Evolutionary conservation across 2,329 filamentous ascomycete species (phyloP), one percentile per base, ranked within the genome.

Genomic region (Microascus cirrosus): DNA sequence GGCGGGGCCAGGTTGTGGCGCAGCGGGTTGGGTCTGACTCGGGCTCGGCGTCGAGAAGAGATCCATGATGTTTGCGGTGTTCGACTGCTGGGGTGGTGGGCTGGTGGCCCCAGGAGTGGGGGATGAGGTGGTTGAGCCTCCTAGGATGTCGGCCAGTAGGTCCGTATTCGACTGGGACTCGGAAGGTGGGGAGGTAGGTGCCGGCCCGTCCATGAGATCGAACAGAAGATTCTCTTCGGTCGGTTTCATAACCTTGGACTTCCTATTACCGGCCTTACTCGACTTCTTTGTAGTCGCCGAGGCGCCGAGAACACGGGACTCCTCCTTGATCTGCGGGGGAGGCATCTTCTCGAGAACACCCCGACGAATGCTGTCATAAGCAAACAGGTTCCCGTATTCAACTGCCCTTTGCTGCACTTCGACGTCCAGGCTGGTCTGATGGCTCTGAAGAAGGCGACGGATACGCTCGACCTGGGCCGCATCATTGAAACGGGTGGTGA

Each of bases 341-440:
- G 94, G 94, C 95, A 99, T 99, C 71, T 94, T 95, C 73, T 99
- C 94, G 12, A 99, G 77, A 2, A 99, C 94, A 59, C 94, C 94
- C 60, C 82, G 83, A 58, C 93, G 85, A 59, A 99, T 89, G 60
- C 90, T 79, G 64, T 99, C 92, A 66, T 90, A 90, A 0, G 83
- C 83, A 66, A 99, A 97, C n/a, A 99, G 78, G 67, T 97, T 97
- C 59, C 86, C 84, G 66, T 97, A 99, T 70, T 99, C 94, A 22
- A 96, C 92, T 5, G 93, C 89, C 69, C 94, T 85, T 72, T 99
- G 94, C 71, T 99, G 95, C 25, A 97, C 88, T 70, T 99, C 94
- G 28, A 97, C 87, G 66, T 95, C 93, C 56, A 99, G 77, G 69
- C 94, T 95, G 10, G 90, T 87, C 61, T 93, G 88, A 66, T 95